Evolutionary conservation across 2,329 filamentous ascomycete genomes (phyloP).

Genomic region (Phaeosphaeriaceae sp.): DNA sequence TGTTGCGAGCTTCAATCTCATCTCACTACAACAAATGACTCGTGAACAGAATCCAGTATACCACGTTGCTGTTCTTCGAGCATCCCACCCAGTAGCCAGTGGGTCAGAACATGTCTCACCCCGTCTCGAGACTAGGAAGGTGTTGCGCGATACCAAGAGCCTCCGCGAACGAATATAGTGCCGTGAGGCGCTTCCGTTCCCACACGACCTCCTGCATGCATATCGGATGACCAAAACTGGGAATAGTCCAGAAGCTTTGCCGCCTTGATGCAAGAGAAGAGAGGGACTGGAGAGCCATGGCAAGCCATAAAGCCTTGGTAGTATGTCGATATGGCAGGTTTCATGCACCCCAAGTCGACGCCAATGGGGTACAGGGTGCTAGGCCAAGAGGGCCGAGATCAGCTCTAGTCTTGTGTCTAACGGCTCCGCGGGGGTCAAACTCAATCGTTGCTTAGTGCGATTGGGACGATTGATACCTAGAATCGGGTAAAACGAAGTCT

Average conservation of each 20-base stretch:
- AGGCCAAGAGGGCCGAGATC: conserved; percentile 28
- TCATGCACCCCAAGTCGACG: background rate
- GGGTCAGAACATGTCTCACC: background rate
- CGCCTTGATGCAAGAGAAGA: conserved; percentile 27
- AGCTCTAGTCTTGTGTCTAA: conserved; percentile 1
- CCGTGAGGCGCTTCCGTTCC: background rate
- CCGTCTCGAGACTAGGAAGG: background rate
- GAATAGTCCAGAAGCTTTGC: conserved; percentile 14
- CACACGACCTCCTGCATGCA: background rate
- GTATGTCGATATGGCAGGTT: conserved; percentile 3
- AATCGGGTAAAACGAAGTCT: background rate
- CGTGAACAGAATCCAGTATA: background rate
- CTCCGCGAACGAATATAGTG: background rate
- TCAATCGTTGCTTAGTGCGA: background rate
- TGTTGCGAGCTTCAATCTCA: background rate
- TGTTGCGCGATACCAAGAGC: conserved; percentile 6
- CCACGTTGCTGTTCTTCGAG: background rate
- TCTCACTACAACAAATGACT: background rate
- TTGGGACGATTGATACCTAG: background rate
- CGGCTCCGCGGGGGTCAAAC: background rate
- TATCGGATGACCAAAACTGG: conserved; percentile 18
- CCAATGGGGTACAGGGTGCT: background rate
- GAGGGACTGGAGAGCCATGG: conserved; percentile 23
- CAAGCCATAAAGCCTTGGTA: conserved; percentile 33
- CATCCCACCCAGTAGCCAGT: background rate